Evolutionary conservation across 2,329 filamentous ascomycete species (phyloP), one percentile per base, ranked within the genome.

Genomic region (Conoideocrella luteorostrata): DNA sequence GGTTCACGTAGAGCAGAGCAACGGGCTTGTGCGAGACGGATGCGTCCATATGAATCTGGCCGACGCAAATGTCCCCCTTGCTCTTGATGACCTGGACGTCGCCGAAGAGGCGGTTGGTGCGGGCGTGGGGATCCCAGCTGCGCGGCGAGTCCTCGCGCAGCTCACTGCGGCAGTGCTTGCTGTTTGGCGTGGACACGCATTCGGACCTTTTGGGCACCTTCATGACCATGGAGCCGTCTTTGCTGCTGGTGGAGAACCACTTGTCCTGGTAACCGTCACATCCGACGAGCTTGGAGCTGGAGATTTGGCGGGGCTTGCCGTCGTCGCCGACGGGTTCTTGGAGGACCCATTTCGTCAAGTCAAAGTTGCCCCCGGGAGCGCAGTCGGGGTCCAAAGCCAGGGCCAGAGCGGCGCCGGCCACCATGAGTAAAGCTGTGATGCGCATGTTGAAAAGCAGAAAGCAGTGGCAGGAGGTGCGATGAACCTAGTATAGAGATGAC

Each of bases 101-200:
- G 3, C 54, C 63, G 15, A 47, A 58, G n/a, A 68, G 53, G 3
- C 53, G 50, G 47, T 66, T 68, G n/a, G 48, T 51, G 4, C 45
- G 39, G n/a, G 45, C 51, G 10, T 54, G 59, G 7, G 65, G 62
- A 34, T 57, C 52, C 64, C 65, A 29, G 9, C 13, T 29, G 7
- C 9, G 13, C 68, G 10, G 67, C 63, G 46, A 65, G 69, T 7
- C 50, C 52, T 1, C 60, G 50, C 23, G 43, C 9, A 29, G 26
- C 26, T 29, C 66, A 7, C 61, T 66, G 23, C 64, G 65, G 50
- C 66, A 69, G 48, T 69, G 66, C 38, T 62, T 46, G 51, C 63
- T 66, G 53, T 66, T 60, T 1, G 57, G 47, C 1, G 66, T 69
- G 13, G 60, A 68, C 7, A 67, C 64, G 46, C 65, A 69, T 7